Evolutionary conservation across 805 yeast species (phyloP), one percentile per base, ranked within the genome.

Genomic region (Blastobotrys chiropterorum): DNA sequence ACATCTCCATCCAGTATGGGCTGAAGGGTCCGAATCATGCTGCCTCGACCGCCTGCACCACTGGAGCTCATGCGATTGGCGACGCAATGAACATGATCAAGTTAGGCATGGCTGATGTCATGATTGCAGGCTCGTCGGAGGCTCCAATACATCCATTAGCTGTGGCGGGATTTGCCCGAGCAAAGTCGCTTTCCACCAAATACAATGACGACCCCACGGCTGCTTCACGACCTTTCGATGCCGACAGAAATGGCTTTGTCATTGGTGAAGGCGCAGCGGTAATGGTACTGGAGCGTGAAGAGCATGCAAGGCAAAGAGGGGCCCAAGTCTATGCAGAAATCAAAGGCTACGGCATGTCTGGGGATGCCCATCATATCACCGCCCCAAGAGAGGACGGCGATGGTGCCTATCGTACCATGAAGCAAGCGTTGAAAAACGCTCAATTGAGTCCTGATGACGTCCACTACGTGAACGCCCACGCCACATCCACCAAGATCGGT

Each of bases 51-150:
- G 99, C 99, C 0, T 94, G 99, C 72, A 96, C 99, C 2, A 90
- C 99, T 0, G 99, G 99, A 0, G 79, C 85, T 26, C 95, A 94
- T 63, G 79, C 97, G 0, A 83, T 94, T 46, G 98, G 98, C 2
- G 99, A 94, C 64, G 97, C 97, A 0, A 79, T 75, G 58, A 79
- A 90, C 61, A 83, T 90, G 60, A 87, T 94, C 53, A 71, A 76
- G 54, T 82, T 82, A 51, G 95, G 87, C 2, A 85, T 86, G 69
- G 88, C 92, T 8, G 84, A 90, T 58, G 87, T 85, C 2, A 86
- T 90, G 82, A 75, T 94, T 7, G 94, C 96, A 6, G 99, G 99
- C n/a, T 95, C 97, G 1, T 73, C 96, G 2, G 99, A 94, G 62
- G 82, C 92, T 2, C 78, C 89, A 11, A 72, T 90, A 6, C 95